phyloP scores from a whole-genome alignment of 495 filamentous ascomycete species.

The Massariosphaeria phaeospora region DNA sequence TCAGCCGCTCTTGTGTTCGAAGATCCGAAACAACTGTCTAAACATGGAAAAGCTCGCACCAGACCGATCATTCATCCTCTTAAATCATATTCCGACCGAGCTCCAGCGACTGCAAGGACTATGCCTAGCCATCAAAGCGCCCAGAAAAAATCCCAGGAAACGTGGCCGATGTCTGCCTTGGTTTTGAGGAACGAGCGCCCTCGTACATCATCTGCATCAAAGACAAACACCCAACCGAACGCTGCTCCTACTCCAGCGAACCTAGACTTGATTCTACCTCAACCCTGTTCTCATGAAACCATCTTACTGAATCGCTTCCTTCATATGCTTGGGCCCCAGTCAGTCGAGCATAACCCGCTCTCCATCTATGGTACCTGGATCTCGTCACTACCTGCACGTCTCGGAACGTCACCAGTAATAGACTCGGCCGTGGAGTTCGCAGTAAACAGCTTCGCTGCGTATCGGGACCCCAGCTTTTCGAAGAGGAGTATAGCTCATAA shows the following conservation, averaged over 20 bases:
- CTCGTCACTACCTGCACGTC: not conserved
- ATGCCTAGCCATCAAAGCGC: not conserved
- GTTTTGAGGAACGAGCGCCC: not conserved
- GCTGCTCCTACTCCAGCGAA: not conserved
- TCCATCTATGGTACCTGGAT: conserved; percentile 7
- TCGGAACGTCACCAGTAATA: not conserved
- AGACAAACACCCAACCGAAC: not conserved
- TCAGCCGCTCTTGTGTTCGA: not conserved
- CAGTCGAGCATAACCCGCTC: not conserved
- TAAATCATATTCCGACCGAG: not conserved
- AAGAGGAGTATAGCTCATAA: not conserved
- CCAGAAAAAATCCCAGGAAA: not conserved
- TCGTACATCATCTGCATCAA: not conserved
- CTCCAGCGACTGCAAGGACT: not conserved
- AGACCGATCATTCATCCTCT: not conserved
- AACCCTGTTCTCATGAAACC: not conserved
- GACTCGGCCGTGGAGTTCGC: conserved; percentile 7
- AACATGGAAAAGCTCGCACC: conserved; percentile 1
- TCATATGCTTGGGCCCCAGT: not conserved
- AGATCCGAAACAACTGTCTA: conserved; percentile 3
- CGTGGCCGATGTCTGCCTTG: not conserved
- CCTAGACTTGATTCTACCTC: not conserved
- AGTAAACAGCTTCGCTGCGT: not conserved
- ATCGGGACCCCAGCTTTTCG: not conserved
- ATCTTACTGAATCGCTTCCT: conserved; percentile 2